Percentiles rank a stretch among this genome's conserved stretches.
phyloP scores from a whole-genome alignment of 2,329 filamentous ascomycete genomes.

The Aspergillus latus region DNA sequence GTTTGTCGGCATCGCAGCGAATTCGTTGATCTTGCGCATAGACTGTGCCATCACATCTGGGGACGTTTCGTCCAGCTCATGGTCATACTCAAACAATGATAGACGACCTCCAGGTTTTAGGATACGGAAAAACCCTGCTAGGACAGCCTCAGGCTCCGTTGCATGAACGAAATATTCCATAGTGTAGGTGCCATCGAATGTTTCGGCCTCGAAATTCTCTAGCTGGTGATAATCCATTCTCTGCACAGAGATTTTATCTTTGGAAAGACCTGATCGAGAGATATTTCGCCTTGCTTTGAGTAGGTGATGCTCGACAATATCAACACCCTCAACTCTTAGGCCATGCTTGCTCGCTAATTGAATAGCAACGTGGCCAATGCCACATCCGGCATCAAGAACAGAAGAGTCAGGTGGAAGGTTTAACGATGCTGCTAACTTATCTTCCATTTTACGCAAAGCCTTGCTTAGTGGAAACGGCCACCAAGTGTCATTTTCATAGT shows the following conservation, averaged over 20 bases:
- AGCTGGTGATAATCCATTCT: conserved; percentile 56
- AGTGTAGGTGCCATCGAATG: conserved; percentile 55
- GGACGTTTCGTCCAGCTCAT: conserved; percentile 34
- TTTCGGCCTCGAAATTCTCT: conserved; percentile 37
- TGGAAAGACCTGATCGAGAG: conserved; percentile 16
- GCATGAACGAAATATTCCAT: conserved; percentile 60
- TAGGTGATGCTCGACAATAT: conserved; percentile 48
- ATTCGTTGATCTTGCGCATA: conserved; percentile 44
- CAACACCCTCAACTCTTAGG: conserved; percentile 49
- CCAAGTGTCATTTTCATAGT: conserved; percentile 47
- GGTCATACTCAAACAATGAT: conserved; percentile 51
- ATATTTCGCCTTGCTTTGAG: conserved; percentile 46
- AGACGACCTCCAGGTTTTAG: conserved; percentile 51
- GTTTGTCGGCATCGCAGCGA: conserved; percentile 50
- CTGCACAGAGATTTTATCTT: conserved; percentile 35
- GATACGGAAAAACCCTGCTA: conserved; percentile 50
- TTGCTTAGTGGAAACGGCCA: conserved; percentile 51
- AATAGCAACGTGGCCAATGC: conserved; percentile 50
- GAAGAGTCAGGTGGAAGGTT: conserved; percentile 33
- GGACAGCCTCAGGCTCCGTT: conserved; percentile 46
- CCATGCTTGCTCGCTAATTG: conserved; percentile 45
- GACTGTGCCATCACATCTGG: conserved; percentile 29
- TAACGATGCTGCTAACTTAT: conserved; percentile 47
- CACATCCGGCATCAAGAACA: conserved; percentile 29
- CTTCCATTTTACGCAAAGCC: conserved; percentile 52